Evolutionary conservation across 176 grass and related monocot species (phyloP).

Genomic region (Alloteropsis semialata): DNA sequence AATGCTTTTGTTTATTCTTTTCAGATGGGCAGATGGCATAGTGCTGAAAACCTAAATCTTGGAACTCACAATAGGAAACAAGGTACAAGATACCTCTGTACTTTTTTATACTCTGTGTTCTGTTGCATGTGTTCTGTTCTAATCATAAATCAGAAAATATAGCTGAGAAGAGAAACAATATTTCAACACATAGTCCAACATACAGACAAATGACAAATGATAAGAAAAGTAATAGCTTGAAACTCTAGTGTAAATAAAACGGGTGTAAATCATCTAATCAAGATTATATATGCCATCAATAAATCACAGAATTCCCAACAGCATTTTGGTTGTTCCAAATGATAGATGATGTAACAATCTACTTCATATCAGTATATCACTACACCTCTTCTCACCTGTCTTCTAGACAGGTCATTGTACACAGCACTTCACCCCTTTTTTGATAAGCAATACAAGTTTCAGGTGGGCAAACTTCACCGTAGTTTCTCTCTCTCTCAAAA

Average conservation of each 20-base stretch:
- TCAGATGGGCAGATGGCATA: slow-evolving; percentile 33
- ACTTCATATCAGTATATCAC: too few relatives aligned
- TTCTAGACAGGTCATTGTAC: too few relatives aligned
- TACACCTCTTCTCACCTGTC: too few relatives aligned
- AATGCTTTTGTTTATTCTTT: slow-evolving; percentile 22
- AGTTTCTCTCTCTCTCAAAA: too few relatives aligned
- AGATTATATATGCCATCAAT: neutral
- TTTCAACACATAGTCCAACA: slow-evolving; percentile 16
- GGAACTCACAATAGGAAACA: slow-evolving; percentile 15
- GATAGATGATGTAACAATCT: neutral
- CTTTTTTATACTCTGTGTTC: slow-evolving; percentile 11
- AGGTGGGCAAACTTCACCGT: too few relatives aligned
- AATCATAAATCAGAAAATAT: slow-evolving; percentile 1
- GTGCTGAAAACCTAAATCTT: slow-evolving; percentile 25
- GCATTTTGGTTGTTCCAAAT: neutral
- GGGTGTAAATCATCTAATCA: slow-evolving; percentile 3
- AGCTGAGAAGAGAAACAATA: neutral
- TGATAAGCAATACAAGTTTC: too few relatives aligned
- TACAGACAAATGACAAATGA: slow-evolving; percentile 20
- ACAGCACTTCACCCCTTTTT: too few relatives aligned
- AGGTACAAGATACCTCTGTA: slow-evolving; percentile 17
- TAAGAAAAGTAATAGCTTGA: neutral
- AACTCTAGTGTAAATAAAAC: neutral
- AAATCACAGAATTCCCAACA: neutral
- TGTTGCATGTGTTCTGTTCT: too few relatives aligned